Percentiles rank a stretch among this genome's conserved stretches.
phyloP scores from a whole-genome alignment of 306 rosid genomes.

The Gynostemma pentaphyllum region DNA sequence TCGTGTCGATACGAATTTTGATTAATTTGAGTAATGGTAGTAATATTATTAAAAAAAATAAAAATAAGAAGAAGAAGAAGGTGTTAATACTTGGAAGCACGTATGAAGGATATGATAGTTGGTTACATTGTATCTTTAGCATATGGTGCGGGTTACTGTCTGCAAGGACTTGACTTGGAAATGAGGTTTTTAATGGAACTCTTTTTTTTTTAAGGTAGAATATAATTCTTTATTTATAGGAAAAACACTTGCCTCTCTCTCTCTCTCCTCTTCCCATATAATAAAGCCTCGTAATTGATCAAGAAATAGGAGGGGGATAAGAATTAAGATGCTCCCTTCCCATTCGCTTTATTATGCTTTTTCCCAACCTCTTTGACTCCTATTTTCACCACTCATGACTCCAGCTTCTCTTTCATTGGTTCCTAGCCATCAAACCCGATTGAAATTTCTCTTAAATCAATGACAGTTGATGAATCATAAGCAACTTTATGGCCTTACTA shows the following conservation, averaged over 20 bases:
- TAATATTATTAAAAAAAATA: not conserved
- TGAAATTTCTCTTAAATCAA: not conserved
- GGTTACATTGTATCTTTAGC: not conserved
- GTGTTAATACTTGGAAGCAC: not conserved
- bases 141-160: slow-evolving; percentile 4
- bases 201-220: not conserved
- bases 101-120: slow-evolving; percentile 7
- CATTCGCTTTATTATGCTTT: slow-evolving; percentile 8
- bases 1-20: not conserved
- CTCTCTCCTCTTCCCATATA: slow-evolving; percentile 3
- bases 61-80: not conserved
- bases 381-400: slow-evolving; percentile 7
- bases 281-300: not conserved
- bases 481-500: slow-evolving; percentile 2
- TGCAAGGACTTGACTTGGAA: slow-evolving; percentile 11
- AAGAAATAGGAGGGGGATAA: not conserved
- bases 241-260: not conserved
- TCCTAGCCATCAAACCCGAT: not conserved
- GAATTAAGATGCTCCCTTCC: slow-evolving; percentile 9
- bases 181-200: slow-evolving; percentile 6
- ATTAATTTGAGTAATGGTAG: not conserved
- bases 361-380: slow-evolving; percentile 13
- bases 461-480: not conserved
- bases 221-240: not conserved
- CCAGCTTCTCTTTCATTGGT: not conserved